These are phyloP conservation scores for Citrus unshiu DNA, from an alignment of 345 rosid genomes.

Conservation along the genomic window DNA sequence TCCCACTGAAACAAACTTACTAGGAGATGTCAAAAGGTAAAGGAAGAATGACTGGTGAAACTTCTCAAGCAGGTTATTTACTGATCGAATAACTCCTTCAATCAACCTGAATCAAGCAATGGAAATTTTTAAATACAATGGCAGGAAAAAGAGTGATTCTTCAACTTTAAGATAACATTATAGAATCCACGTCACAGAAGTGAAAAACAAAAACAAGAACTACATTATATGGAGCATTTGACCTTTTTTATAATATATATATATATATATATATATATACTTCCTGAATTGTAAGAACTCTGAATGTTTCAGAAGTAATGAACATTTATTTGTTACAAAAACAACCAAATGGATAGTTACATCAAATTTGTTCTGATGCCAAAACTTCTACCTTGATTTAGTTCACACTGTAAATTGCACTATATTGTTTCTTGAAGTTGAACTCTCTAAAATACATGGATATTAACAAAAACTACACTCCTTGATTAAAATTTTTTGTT, in stretches of 20 bases:
- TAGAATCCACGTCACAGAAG: not conserved
- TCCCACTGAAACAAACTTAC: constrained; percentile 88
- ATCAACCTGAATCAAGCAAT: constrained; percentile 60
- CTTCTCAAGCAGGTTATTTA: constrained; percentile 93
- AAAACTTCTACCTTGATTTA: not conserved
- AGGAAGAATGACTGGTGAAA: constrained; percentile 96
- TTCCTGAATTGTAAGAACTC: not conserved
- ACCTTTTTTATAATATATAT: not conserved
- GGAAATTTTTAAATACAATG: constrained; percentile 17
- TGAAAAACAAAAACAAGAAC: not conserved
- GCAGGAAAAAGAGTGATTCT: not conserved
- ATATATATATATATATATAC: not conserved
- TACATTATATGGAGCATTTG: not conserved
- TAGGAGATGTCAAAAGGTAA: constrained; percentile 78
- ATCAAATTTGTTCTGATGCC: not conserved
- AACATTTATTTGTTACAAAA: not conserved
- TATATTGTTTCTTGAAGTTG: not conserved
- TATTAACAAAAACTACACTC: not conserved
- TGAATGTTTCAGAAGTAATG: not conserved
- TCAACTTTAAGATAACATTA: not conserved
- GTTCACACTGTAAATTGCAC: not conserved
- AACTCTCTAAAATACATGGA: not conserved
- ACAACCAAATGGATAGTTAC: not conserved
- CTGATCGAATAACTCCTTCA: constrained; percentile 89
- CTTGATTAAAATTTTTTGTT: not conserved